These are phyloP conservation scores for Silene conica DNA, from an alignment of 148 eudicot genomes.

Conservation along the genomic window DNA sequence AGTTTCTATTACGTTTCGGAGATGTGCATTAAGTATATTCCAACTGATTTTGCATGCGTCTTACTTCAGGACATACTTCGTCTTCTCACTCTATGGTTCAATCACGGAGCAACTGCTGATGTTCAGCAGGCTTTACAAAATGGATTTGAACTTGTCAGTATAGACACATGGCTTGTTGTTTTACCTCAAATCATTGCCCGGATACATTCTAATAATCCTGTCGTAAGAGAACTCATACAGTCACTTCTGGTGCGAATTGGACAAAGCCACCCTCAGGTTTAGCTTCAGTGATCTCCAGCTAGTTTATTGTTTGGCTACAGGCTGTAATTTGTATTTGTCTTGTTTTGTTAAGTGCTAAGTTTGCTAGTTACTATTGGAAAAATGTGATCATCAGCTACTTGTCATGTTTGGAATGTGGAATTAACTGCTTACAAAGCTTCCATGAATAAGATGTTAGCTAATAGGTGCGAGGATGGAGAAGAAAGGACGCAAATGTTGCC, in stretches of 20 bases:
- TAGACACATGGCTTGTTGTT: slow-evolving; percentile 98
- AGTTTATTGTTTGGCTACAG: neutral
- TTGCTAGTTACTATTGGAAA: neutral
- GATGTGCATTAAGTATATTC: neutral
- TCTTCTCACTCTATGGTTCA: slow-evolving; percentile 96
- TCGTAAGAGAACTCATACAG: slow-evolving; percentile 93
- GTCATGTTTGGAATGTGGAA: neutral
- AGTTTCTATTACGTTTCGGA: neutral
- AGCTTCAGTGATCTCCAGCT: slow-evolving; percentile 13
- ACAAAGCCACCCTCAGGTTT: slow-evolving; percentile 94
- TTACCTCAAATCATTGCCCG: slow-evolving; percentile 96
- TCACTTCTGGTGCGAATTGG: slow-evolving; percentile 95
- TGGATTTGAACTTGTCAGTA: slow-evolving; percentile 88
- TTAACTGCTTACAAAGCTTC: neutral
- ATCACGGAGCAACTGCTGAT: slow-evolving; percentile 90
- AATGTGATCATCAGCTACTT: neutral
- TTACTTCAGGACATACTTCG: slow-evolving; percentile 84
- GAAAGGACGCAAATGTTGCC: neutral
- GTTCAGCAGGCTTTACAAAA: slow-evolving; percentile 83
- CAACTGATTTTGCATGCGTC: neutral
- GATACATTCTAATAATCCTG: slow-evolving; percentile 90
- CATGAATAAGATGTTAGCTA: neutral
- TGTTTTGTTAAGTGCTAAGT: neutral
- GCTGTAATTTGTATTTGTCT: neutral
- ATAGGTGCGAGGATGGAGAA: slow-evolving; percentile 2